Percentiles rank a stretch among this genome's conserved stretches.
Evolutionary conservation across 2,329 filamentous ascomycete genomes (phyloP).

Genomic region (Neoscytalidium dimidiatum): DNA sequence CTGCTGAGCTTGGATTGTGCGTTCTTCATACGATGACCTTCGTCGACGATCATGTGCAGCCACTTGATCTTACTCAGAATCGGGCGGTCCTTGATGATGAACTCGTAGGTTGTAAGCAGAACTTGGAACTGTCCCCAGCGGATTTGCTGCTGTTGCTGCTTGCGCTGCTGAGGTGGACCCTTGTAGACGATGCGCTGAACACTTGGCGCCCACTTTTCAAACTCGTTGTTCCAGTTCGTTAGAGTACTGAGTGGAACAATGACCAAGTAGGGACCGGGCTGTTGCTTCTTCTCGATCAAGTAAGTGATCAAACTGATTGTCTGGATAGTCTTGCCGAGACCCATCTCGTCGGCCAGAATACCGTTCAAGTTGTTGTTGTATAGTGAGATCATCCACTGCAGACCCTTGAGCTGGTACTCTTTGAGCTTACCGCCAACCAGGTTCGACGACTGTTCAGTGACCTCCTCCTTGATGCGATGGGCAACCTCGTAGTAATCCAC

Average conservation of each 20-base stretch:
- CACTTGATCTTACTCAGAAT: slow-evolving; percentile 98
- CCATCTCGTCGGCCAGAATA: slow-evolving; percentile 98
- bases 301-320: slow-evolving; percentile 98
- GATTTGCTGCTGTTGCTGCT: slow-evolving; percentile 89
- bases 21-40: slow-evolving; percentile 99
- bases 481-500: slow-evolving; percentile 99
- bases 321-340: slow-evolving; percentile 98
- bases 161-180: slow-evolving; percentile 83
- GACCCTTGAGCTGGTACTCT: slow-evolving; percentile 96
- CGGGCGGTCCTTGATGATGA: slow-evolving; percentile 98
- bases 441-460: slow-evolving; percentile 78
- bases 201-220: slow-evolving; percentile 96
- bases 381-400: slow-evolving; percentile 99
- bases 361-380: slow-evolving; percentile 99
- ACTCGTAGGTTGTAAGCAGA: slow-evolving; percentile 95
- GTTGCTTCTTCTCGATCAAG: slow-evolving; percentile 92
- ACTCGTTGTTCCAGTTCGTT: slow-evolving; percentile 98
- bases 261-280: slow-evolving; percentile 89
- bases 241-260: slow-evolving; percentile 96
- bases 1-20: slow-evolving; percentile 92
- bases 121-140: slow-evolving; percentile 96
- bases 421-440: slow-evolving; percentile 91
- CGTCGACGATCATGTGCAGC: slow-evolving; percentile 99
- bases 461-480: slow-evolving; percentile 91
- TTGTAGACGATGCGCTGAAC: slow-evolving; percentile 93